Conservation (phyloP, 1,284 basidiomycete species). For the Ustilago lituana region DNA sequence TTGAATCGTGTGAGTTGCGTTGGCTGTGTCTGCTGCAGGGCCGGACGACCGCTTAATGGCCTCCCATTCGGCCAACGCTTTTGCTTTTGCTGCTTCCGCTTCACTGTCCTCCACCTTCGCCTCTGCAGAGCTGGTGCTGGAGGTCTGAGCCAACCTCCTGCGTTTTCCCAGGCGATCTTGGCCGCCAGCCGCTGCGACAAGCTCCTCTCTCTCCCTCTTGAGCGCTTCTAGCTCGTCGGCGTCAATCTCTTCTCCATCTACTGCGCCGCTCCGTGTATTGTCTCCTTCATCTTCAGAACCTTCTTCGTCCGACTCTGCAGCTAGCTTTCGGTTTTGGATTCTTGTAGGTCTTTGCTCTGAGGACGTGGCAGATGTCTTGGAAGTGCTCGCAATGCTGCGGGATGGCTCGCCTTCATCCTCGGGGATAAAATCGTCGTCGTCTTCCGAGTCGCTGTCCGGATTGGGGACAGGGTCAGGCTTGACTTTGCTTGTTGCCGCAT, state of each 20-base stretch:
- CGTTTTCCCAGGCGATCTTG: slow-evolving; percentile 37
- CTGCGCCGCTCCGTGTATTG: not conserved
- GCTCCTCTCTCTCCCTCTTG: slow-evolving; percentile 28
- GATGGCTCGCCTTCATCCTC: slow-evolving; percentile 3
- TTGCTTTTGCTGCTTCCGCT: slow-evolving; percentile 10
- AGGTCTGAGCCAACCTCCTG: slow-evolving; percentile 6
- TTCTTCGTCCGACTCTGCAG: slow-evolving; percentile 11
- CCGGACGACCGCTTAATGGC: slow-evolving; percentile 21
- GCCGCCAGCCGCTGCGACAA: slow-evolving; percentile 33
- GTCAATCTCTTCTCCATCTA: slow-evolving; percentile 18
- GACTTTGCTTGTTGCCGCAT: not conserved
- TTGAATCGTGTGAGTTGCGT: no score
- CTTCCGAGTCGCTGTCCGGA: slow-evolving; percentile 26
- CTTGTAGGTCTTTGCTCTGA: not conserved
- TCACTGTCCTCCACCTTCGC: not conserved
- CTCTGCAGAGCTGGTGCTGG: not conserved
- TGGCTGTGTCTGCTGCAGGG: not conserved
- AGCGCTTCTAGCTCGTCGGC: slow-evolving; percentile 39
- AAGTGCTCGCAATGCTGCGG: not conserved
- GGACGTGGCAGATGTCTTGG: not conserved
- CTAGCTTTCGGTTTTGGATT: not conserved
- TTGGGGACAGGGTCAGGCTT: slow-evolving; percentile 1
- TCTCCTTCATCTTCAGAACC: slow-evolving; percentile 7
- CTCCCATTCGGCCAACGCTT: slow-evolving; percentile 27
- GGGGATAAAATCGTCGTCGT: slow-evolving; percentile 42